Evolutionary conservation across 768 basidiomycete genomes (phyloP).

Genomic region (Tylopilus vinaceipallidus): DNA sequence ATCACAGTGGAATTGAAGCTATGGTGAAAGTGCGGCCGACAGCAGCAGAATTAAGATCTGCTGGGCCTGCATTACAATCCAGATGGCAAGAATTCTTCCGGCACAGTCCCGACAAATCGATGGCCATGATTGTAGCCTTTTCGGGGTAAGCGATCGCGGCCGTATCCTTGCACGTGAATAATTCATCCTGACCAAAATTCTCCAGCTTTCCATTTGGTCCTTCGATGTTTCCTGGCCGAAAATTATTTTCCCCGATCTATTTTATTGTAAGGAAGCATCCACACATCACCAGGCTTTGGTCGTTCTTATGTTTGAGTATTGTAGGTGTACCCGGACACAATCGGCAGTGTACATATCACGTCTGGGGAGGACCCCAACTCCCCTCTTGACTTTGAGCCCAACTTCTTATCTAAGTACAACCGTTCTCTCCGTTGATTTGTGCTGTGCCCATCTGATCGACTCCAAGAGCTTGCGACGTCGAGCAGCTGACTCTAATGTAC

Average conservation of each 20-base stretch:
- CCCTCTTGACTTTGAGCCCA: slow-evolving; percentile 44
- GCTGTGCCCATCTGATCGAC: background rate
- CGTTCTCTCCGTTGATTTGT: background rate
- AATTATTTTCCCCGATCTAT: slow-evolving; percentile 29
- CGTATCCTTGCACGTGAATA: background rate
- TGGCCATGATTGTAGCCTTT: slow-evolving; percentile 40
- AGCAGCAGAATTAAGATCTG: slow-evolving; percentile 44
- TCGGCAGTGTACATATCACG: slow-evolving; percentile 48
- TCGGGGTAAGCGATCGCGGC: slow-evolving; percentile 38
- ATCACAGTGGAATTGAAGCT: slow-evolving; percentile 49
- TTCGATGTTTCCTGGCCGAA: slow-evolving; percentile 18
- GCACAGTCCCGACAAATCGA: slow-evolving; percentile 52
- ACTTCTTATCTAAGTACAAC: slow-evolving; percentile 42
- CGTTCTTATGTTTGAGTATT: background rate
- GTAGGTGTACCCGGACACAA: slow-evolving; percentile 44
- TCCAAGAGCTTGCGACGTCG: slow-evolving; percentile 37
- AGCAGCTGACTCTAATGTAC: slow-evolving; percentile 48
- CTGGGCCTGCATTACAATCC: slow-evolving; percentile 42
- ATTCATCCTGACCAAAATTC: background rate
- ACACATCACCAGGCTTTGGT: background rate
- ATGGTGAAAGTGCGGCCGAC: slow-evolving; percentile 55
- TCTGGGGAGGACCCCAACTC: slow-evolving; percentile 41
- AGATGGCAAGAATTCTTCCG: slow-evolving; percentile 53
- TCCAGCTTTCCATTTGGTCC: slow-evolving; percentile 27
- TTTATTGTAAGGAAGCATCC: slow-evolving; percentile 29